Base-by-base conservation (phyloP, 441 rosid species). In the Breynia disticha region DNA sequence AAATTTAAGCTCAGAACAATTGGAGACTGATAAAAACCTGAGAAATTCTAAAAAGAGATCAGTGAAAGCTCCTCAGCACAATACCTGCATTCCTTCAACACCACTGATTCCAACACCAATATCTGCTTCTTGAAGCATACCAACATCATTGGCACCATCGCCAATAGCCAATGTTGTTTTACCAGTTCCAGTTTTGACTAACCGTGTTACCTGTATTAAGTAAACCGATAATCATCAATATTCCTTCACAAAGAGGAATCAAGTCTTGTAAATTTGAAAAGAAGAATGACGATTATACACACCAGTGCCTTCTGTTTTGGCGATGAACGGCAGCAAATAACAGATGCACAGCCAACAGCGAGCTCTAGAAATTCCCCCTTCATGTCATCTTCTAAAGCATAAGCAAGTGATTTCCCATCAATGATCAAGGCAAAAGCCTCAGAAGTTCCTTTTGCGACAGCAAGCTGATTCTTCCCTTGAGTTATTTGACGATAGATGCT, bases 111-210 rank as follows among this genome's bases (percentile, higher is more conserved):
- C 96, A 10, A 90, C 67, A 41, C 97, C 97, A 3, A 90, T 87
- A 57, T 90, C 95, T 13, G 97, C 97, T 76, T 90, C 97, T 72
- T 87, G 97, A 62, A 90, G 94, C 97, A 90, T 90, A 18, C 97
- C 97, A 11, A 90, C 97, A 67, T 90, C 97, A 51, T 90, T 90
- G 39, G 97, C 97, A n/a, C 97, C 96, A 70, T 90, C 97, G 18
- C 97, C 96, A 32, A 90, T 79, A 15, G 86, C 97, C 57, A 87
- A 75, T 50, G 93, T 90, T 66, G 96, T 83, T 57, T 74, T 82
- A 20, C 84, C 82, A 0, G 85, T 81, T 71, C 78, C 79, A 52
- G 51, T 72, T 73, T 90, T 90, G 13, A 90, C 96, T 64, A 87
- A 68, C 63, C 85, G 78, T 7, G 96, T 84, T 46, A 90, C 91